These are phyloP conservation scores for Ogataea chonburiensis DNA, from an alignment of 805 yeast species.

Conservation along the genomic window DNA sequence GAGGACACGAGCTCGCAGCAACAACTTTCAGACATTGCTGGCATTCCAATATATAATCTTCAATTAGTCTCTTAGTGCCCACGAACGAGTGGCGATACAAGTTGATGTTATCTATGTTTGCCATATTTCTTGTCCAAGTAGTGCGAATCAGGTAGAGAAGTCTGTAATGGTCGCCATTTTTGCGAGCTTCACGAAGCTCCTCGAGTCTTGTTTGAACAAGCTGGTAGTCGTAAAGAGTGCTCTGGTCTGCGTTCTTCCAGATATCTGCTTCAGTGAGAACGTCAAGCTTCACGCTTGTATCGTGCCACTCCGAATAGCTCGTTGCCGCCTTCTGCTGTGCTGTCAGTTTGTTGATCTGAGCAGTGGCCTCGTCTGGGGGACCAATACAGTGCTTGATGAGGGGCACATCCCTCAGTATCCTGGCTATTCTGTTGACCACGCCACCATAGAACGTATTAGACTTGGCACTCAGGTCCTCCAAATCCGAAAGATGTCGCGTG, in stretches of 20 bases:
- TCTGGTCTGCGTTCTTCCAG: conserved; percentile 69
- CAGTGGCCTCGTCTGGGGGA: conserved; percentile 39
- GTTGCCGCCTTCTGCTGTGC: conserved; percentile 48
- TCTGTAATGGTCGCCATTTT: conserved; percentile 52
- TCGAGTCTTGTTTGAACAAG: conserved; percentile 51
- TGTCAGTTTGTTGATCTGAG: conserved; percentile 37
- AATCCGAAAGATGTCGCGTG: conserved; percentile 5
- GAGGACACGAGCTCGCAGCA: conserved; percentile 36
- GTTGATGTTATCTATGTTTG: conserved; percentile 79
- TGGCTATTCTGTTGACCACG: conserved; percentile 22
- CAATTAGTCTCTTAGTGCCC: conserved; percentile 83
- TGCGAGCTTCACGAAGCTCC: conserved; percentile 61
- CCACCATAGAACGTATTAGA: conserved; percentile 5
- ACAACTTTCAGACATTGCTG: conserved; percentile 43
- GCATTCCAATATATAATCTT: conserved; percentile 81
- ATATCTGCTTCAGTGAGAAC: conserved; percentile 55
- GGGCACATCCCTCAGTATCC: conserved; percentile 35
- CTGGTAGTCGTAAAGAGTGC: conserved; percentile 71
- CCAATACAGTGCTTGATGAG: conserved; percentile 36
- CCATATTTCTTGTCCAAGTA: conserved; percentile 79
- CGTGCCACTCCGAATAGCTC: conserved; percentile 61
- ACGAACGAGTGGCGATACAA: conserved; percentile 75
- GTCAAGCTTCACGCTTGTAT: conserved; percentile 63
- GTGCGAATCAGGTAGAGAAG: conserved; percentile 78
- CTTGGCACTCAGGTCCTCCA: conserved; percentile 8